Base-by-base conservation (phyloP, 306 rosid species). In the Elaeagnus macrophylla region DNA sequence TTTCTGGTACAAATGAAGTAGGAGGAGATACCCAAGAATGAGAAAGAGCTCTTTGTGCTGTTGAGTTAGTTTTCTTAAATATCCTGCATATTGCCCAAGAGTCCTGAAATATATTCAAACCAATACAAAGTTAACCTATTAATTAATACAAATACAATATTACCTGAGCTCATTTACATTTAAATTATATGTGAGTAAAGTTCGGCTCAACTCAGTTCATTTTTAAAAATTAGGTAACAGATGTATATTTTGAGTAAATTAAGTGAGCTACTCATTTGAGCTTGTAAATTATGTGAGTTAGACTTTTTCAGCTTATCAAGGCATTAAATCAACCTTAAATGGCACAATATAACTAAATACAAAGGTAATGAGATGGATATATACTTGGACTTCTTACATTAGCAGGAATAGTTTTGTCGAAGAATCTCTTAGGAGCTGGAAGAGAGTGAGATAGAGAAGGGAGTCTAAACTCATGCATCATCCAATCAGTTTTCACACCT, bases 51-150 rank as follows among this genome's bases (percentile, higher is more conserved):
- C 97, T 81, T 68, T 83, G 97, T 45, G 89, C 78, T 43, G 83
- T 71, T 6, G 97, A 68, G 62, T 68, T 89, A 5, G 85, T 79
- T 66, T 89, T 89, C 85, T 89, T 86, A 79, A 89, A 86, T 58
- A 89, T 89, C 72, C 95, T 86, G 61, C 97, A 90, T n/a, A 89
- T 85, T 45, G 95, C 97, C 97, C 95, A 89, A 8, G 94, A 86
- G 46, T 83, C 97, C 97, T 89, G 83, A 72, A 77, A 48, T 25
- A 25, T 25, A 10, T 52, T 37, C 49, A 61, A 37, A 36, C 44
- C 14, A 57, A 7, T 11, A 10, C 5, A 6, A 41, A 7, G 9
- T 20, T 36, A 58, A 52, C 14, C 15, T 12, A 41, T 40, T 1
- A 49, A 12, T 25, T 11, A 9, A 1, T 53, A 0, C 36, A 11